phyloP scores from a whole-genome alignment of 2,329 filamentous ascomycete species.

The Remersonia thermophila region DNA sequence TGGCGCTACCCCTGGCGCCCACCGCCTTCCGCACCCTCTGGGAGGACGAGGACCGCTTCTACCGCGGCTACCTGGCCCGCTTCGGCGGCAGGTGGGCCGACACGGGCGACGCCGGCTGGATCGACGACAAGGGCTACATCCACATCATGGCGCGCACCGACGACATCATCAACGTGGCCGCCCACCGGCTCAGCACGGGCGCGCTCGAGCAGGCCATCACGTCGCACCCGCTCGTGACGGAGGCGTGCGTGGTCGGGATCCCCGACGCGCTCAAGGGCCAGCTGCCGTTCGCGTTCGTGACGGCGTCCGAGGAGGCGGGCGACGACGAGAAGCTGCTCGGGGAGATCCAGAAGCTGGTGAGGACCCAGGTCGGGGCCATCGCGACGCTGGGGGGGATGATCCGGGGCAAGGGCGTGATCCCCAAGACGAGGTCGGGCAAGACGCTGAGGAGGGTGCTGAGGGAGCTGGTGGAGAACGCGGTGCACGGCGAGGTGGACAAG shows the following conservation, averaged over 20 bases:
- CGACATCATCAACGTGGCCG: conserved; percentile 92
- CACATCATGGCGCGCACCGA: conserved; percentile 52
- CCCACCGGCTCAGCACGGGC: conserved; percentile 78
- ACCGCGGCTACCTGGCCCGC: conserved; percentile 69
- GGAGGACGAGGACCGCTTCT: conserved; percentile 76
- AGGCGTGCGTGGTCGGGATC: conserved; percentile 77
- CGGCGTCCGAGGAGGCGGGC: conserved; percentile 33
- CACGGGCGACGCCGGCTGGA: conserved; percentile 79
- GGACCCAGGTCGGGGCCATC: conserved; percentile 75
- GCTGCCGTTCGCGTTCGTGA: conserved; percentile 81
- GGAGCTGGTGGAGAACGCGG: conserved; percentile 73
- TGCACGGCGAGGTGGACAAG: conserved; percentile 59
- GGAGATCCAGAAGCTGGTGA: conserved; percentile 64
- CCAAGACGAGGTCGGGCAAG: conserved; percentile 86
- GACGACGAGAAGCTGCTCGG: conserved; percentile 29
- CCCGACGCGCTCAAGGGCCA: conserved; percentile 82
- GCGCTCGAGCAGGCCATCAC: conserved; percentile 86
- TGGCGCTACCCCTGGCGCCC: conserved; percentile 70
- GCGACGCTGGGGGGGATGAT: conserved; percentile 78
- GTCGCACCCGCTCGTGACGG: conserved; percentile 63
- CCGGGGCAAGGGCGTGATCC: conserved; percentile 75
- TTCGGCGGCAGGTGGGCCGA: conserved; percentile 79
- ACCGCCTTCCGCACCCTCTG: conserved; percentile 79
- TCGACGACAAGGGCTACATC: conserved; percentile 61
- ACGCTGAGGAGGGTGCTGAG: conserved; percentile 70